These are phyloP conservation scores for Gossypium raimondii DNA, from an alignment of 345 rosid species.

Conservation along the genomic window DNA sequence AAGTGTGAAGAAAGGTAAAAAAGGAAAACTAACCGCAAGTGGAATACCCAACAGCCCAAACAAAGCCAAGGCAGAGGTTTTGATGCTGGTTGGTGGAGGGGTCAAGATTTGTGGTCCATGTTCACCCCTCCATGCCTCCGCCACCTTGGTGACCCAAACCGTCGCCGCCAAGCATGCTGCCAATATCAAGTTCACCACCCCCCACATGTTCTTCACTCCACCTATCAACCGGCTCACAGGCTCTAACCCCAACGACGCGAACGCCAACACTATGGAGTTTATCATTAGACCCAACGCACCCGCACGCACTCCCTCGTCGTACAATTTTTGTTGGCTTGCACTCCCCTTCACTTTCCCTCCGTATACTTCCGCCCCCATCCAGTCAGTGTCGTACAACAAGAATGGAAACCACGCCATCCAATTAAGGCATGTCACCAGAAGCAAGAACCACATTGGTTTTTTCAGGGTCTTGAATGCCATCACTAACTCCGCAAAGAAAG, in stretches of 20 bases:
- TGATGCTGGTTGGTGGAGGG: conserved; percentile 42
- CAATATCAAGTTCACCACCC: conserved; percentile 56
- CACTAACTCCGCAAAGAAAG: conserved; percentile 38
- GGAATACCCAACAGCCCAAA: conserved; percentile 78
- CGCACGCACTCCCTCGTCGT: conserved; percentile 60
- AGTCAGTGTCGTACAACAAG: conserved; percentile 75
- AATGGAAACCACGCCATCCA: conserved; percentile 96
- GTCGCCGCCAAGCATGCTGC: conserved; percentile 56
- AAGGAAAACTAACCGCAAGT: conserved; percentile 44
- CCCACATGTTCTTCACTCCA: conserved; percentile 64
- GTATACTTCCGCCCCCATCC: conserved; percentile 86
- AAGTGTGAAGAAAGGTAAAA: neutral
- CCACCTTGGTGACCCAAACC: conserved; percentile 51
- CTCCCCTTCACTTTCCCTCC: conserved; percentile 54
- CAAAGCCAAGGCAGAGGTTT: conserved; percentile 53
- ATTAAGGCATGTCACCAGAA: conserved; percentile 64
- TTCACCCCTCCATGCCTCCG: conserved; percentile 33
- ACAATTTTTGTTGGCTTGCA: conserved; percentile 21
- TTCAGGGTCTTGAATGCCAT: conserved; percentile 46
- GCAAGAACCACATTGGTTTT: conserved; percentile 71
- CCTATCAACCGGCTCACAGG: conserved; percentile 38
- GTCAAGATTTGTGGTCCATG: neutral
- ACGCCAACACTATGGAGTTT: conserved; percentile 60
- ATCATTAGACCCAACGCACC: conserved; percentile 80
- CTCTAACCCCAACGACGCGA: conserved; percentile 58